A percentile compares a stretch with the other conserved stretches of the same genome.
Evolutionary conservation across 164 flowering plant genomes (phyloP).

Genomic region (Nymphaea colorata): DNA sequence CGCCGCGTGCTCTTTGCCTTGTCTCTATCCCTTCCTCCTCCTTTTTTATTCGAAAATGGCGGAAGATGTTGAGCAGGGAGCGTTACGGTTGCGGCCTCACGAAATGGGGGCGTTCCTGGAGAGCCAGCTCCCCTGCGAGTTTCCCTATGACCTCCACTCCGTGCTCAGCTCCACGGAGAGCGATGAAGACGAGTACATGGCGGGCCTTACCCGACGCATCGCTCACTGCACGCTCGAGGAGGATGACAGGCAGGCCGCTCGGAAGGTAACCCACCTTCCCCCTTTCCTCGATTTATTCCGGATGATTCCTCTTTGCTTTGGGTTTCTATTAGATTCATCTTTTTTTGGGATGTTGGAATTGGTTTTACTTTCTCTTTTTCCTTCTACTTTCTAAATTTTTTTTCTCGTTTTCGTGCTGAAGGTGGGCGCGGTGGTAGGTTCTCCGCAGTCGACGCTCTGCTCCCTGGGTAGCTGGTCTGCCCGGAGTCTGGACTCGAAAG

Average conservation of each 20-base stretch:
- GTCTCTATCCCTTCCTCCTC: not conserved
- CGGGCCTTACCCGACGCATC: slow-evolving; percentile 42
- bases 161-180: slow-evolving; percentile 22
- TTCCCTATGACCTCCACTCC: slow-evolving; percentile 33
- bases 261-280: not conserved
- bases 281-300: too few relatives aligned
- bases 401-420: not conserved
- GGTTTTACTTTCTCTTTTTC: not conserved
- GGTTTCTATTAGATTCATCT: not conserved
- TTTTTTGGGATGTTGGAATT: not conserved
- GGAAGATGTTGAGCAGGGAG: slow-evolving; percentile 35
- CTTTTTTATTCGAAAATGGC: slow-evolving; percentile 24
- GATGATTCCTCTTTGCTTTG: not conserved
- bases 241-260: slow-evolving; percentile 10
- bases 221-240: slow-evolving; percentile 36
- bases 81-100: slow-evolving; percentile 58
- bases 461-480: not conserved
- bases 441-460: slow-evolving; percentile 65
- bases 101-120: slow-evolving; percentile 25
- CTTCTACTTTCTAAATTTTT: not conserved
- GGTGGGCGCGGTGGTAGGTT: slow-evolving; percentile 21
- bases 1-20: not conserved
- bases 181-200: slow-evolving; percentile 26
- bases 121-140: slow-evolving; percentile 32
- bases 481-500: slow-evolving; percentile 19